Percentiles rank a stretch among this genome's conserved stretches.
These are phyloP conservation scores for Psilocybe sp. DNA, from an alignment of 768 basidiomycete genomes.

Conservation along the genomic window DNA sequence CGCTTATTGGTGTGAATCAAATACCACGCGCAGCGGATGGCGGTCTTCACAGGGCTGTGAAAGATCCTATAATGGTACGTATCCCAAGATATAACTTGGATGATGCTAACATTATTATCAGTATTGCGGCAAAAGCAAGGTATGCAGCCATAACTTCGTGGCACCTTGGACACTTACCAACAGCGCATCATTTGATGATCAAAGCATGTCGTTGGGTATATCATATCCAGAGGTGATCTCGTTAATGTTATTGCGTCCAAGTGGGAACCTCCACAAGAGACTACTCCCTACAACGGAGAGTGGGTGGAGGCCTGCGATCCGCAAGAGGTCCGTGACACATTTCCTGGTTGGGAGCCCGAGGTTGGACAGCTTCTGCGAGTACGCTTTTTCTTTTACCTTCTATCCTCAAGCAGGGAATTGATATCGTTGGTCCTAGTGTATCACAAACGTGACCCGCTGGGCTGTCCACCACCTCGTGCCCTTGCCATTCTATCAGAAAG, in stretches of 20 bases:
- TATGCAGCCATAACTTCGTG: constrained; percentile 5
- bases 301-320: constrained; percentile 29
- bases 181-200: not conserved
- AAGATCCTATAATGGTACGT: constrained; percentile 40
- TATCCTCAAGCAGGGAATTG: not conserved
- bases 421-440: constrained; percentile 22
- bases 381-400: not conserved
- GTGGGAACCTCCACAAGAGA: constrained; percentile 31
- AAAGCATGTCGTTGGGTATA: constrained; percentile 46
- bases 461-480: constrained; percentile 35
- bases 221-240: constrained; percentile 38
- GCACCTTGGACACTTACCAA: too few species aligned
- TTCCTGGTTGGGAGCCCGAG: constrained; percentile 29
- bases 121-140: constrained; percentile 49
- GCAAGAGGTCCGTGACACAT: constrained; percentile 29
- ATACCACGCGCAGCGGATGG: constrained; percentile 22
- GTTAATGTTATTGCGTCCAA: constrained; percentile 44
- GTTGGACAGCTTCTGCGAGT: constrained; percentile 25
- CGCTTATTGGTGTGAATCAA: constrained; percentile 35
- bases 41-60: constrained; percentile 28
- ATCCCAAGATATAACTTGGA: not conserved
- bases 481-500: constrained; percentile 35
- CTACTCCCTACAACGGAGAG: constrained; percentile 19
- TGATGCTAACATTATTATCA: constrained; percentile 14
- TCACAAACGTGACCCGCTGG: constrained; percentile 37